Evolutionary conservation across 2,329 filamentous ascomycete genomes (phyloP).

Genomic region (Curvularia sp.): DNA sequence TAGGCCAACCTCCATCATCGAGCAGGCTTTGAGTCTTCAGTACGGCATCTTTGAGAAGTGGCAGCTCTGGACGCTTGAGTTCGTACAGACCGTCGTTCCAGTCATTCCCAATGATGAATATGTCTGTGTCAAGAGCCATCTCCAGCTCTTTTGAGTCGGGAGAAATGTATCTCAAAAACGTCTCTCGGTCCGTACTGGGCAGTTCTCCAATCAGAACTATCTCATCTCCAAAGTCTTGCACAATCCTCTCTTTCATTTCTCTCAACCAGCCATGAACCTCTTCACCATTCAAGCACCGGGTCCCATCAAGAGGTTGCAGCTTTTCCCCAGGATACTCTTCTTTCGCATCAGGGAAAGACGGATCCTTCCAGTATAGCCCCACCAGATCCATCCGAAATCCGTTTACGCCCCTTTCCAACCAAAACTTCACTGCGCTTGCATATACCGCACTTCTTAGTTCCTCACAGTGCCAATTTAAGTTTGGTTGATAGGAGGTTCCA

Average conservation of each 20-base stretch:
- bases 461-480: conserved; percentile 55
- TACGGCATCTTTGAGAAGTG: conserved; percentile 49
- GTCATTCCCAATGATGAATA: conserved; percentile 1
- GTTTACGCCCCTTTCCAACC: background rate
- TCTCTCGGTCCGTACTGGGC: conserved; percentile 1
- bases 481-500: conserved; percentile 57
- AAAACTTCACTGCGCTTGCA: conserved; percentile 1
- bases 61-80: conserved; percentile 3
- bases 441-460: conserved; percentile 1
- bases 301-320: background rate
- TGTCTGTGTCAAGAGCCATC: conserved; percentile 6
- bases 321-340: conserved; percentile 3
- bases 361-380: conserved; percentile 5
- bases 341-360: conserved; percentile 1
- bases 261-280: background rate
- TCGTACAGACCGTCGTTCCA: conserved; percentile 1
- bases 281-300: conserved; percentile 3
- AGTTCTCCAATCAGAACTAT: conserved; percentile 2
- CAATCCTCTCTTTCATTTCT: conserved; percentile 1
- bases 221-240: background rate
- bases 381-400: conserved; percentile 6
- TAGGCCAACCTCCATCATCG: conserved; percentile 61
- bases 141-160: conserved; percentile 1
- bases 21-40: conserved; percentile 59
- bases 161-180: conserved; percentile 2